Evolutionary conservation across 192 early-diverging fungal species (phyloP).

Genomic region (Umbelopsis sp.): DNA sequence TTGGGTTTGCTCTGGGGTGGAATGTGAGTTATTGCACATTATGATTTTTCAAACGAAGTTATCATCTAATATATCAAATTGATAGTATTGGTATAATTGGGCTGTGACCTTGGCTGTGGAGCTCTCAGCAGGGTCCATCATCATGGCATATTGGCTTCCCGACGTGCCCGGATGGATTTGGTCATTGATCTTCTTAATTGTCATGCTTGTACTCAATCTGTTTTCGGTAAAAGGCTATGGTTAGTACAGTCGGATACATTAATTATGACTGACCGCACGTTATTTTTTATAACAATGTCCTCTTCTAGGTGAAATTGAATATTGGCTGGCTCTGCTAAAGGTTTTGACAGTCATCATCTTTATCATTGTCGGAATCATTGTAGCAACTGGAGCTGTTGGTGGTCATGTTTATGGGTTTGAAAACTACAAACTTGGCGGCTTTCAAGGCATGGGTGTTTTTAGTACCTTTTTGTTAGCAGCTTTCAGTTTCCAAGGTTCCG

Average conservation of each 20-base stretch:
- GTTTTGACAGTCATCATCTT: constrained; percentile 85
- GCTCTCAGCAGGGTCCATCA: constrained; percentile 72
- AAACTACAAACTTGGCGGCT: constrained; percentile 64
- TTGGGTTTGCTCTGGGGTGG: constrained; percentile 78
- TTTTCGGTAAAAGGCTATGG: constrained; percentile 81
- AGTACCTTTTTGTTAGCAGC: constrained; percentile 77
- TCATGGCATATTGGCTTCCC: constrained; percentile 70
- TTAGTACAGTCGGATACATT: neutral
- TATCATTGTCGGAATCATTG: constrained; percentile 77
- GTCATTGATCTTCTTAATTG: constrained; percentile 55
- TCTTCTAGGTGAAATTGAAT: constrained; percentile 71
- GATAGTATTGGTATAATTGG: constrained; percentile 36
- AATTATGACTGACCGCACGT: neutral
- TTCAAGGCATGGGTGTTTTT: constrained; percentile 64
- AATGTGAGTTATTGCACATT: constrained; percentile 35
- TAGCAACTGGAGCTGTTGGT: constrained; percentile 68
- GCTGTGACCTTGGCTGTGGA: constrained; percentile 41
- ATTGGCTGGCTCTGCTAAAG: constrained; percentile 84
- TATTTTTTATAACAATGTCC: neutral
- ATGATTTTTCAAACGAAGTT: neutral
- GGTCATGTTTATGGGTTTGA: constrained; percentile 61
- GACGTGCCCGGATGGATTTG: constrained; percentile 41
- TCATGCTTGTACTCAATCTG: constrained; percentile 75
- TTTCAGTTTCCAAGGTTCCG: constrained; percentile 89
- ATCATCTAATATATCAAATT: neutral